These are phyloP conservation scores for Geotrichum candidum DNA, from an alignment of 1,139 yeast genomes.

Conservation along the genomic window DNA sequence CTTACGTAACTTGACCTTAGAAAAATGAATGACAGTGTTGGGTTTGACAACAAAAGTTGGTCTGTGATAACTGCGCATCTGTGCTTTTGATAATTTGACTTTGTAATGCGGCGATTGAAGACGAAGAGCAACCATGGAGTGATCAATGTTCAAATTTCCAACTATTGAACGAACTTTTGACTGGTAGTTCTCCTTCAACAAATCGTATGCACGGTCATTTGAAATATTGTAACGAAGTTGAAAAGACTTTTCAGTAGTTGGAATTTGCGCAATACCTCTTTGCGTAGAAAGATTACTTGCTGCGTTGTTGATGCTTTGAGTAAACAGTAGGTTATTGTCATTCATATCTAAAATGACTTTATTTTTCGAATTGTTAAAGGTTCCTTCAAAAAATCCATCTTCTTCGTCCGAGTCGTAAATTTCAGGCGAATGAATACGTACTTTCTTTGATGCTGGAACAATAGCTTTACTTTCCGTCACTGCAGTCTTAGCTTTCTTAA, in stretches of 20 bases:
- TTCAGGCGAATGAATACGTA: slow-evolving; percentile 18
- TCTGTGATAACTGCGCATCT: slow-evolving; percentile 75
- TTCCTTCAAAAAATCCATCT: slow-evolving; percentile 75
- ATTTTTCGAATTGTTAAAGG: slow-evolving; percentile 38
- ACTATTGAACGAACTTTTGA: slow-evolving; percentile 89
- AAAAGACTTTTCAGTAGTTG: slow-evolving; percentile 46
- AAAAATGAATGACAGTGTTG: slow-evolving; percentile 68
- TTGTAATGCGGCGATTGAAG: slow-evolving; percentile 89
- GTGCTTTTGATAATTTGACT: slow-evolving; percentile 63
- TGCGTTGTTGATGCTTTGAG: slow-evolving; percentile 24
- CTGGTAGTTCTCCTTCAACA: slow-evolving; percentile 78
- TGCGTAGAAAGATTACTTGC: slow-evolving; percentile 34
- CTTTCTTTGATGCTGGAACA: slow-evolving; percentile 2
- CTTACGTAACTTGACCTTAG: slow-evolving; percentile 73
- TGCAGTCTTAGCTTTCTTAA: not conserved
- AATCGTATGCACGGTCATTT: slow-evolving; percentile 80
- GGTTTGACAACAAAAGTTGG: slow-evolving; percentile 71
- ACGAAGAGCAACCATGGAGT: slow-evolving; percentile 79
- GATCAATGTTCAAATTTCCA: slow-evolving; percentile 87
- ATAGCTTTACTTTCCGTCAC: not conserved
- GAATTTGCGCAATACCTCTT: slow-evolving; percentile 33
- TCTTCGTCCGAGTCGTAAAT: slow-evolving; percentile 52
- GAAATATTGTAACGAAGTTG: slow-evolving; percentile 68
- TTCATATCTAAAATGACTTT: slow-evolving; percentile 70
- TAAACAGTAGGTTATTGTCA: slow-evolving; percentile 71